Evolutionary conservation across 1,284 basidiomycete genomes (phyloP), one percentile per base, ranked within the genome.

Genomic region (Hymenochaete sp.): DNA sequence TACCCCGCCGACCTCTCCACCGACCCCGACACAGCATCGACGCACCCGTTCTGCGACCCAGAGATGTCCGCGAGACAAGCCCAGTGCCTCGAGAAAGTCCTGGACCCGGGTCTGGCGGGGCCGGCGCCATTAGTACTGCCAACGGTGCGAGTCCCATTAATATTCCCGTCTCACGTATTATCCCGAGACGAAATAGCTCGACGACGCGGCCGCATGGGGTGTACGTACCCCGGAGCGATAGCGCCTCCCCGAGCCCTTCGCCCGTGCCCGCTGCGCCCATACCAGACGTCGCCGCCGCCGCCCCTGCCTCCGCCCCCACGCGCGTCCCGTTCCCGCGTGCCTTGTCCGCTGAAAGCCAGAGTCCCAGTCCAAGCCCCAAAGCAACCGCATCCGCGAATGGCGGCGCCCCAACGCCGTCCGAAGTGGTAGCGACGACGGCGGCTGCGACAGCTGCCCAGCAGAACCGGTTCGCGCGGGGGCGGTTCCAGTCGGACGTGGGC

Each of bases 321-420:
- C 44, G 49, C 43, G 72, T 84, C 16, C 82, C 82, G 3, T 85
- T 85, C 58, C 82, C 82, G 29, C 65, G 71, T 26, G 63, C 70
- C 0, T 62, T 69, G 4, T 79, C 77, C 36, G 71, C 63, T 18
- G 73, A 75, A 35, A 62, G 68, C 21, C 19, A 36, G 4, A 9
- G 29, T 28, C 21, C 37, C 14, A 40, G 25, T 26, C 13, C 32
- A 16, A 16, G 22, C 18, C 11, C 26, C 13, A 27, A 41, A 22
- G 38, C 22, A 3, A 21, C 33, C 25, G 25, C 47, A 16, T 8
- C 32, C 3, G 40, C 19, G 3, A 14, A 16, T 7, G 40, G 45
- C 8, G 40, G 40, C 10, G 27, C 24, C 18, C 40, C 44, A 14
- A 24, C 26, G 13, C 22, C 29, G 16, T 11, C 35, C 16, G 35